Conservation (phyloP, 1,139 yeast genomes). For the Taphrina flavorubra region DNA sequence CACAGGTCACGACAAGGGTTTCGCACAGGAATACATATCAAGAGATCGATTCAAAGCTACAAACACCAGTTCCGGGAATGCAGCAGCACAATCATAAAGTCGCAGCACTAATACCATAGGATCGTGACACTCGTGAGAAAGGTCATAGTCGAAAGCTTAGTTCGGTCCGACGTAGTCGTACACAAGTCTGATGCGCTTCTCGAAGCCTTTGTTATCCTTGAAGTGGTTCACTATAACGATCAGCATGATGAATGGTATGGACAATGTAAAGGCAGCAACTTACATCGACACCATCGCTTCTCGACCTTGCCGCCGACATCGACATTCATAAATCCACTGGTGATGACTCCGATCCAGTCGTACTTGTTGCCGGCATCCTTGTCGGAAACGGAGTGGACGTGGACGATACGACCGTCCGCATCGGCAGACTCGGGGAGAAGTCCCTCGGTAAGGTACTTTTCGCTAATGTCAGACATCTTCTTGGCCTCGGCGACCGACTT, state of each 20-base stretch:
- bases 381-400: constrained; percentile 33
- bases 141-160: not conserved
- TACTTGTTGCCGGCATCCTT: constrained; percentile 31
- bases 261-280: not conserved
- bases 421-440: constrained; percentile 22
- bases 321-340: constrained; percentile 30
- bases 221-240: constrained; percentile 21
- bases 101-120: too few relatives aligned
- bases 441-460: constrained; percentile 25
- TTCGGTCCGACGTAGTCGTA: constrained; percentile 31
- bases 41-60: too few relatives aligned
- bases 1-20: too few relatives aligned
- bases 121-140: too few relatives aligned
- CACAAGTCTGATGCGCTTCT: constrained; percentile 26
- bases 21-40: too few relatives aligned
- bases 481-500: constrained; percentile 6
- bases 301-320: constrained; percentile 34
- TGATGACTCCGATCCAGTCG: constrained; percentile 29
- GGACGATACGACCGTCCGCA: constrained; percentile 19
- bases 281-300: constrained; percentile 32
- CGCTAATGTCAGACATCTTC: constrained; percentile 29
- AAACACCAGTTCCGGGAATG: too few relatives aligned
- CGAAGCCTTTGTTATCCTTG: constrained; percentile 31
- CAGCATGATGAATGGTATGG: not conserved
- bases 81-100: too few relatives aligned